Base-by-base conservation (phyloP, 495 filamentous ascomycete genomes). In the Penicillium fimorum region DNA sequence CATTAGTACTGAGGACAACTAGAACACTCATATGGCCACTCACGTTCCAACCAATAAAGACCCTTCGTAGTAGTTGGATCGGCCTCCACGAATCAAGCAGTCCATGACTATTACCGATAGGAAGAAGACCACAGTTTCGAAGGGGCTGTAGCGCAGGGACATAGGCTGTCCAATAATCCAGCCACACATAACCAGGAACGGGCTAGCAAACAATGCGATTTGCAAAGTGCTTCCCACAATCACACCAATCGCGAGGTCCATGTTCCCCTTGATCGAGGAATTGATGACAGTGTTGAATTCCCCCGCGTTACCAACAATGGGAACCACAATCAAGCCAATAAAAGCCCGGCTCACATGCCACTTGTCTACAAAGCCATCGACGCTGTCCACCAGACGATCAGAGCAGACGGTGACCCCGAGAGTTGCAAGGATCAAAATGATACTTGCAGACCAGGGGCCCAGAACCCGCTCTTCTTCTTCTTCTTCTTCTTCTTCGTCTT, bases 61-160 rank as follows among this genome's bases (percentile, higher is more conserved):
- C 38, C 63, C 63, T 53, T 66, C 63, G 20, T 64, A 57, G 48
- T 89, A 91, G 68, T 91, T 91, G 27, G 80, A 84, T 17, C 84
- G 66, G 7, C 87, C 88, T 55, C 89, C 86, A 50, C 87, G 68
- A 25, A 90, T 60, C 47, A 70, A 44, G 43, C 48, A 65, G 27
- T 61, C 71, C 42, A 72, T 67, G 18, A 75, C 59, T n/a, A 73
- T 60, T 0, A 66, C 61, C 3, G 57, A 59, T 17, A 59, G 29
- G 9, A 59, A 59, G 38, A 76, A 61, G 1, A 72, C 66, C 9
- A 67, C 65, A 0, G 61, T 74, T 57, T 77, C 64, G 45, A 77
- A 77, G 2, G 58, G 60, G 17, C 69, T 61, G 42, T 76, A 73
- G 27, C 63, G 59, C 2, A 78, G 58, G 4, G 69, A 63, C 75